Base-by-base conservation (phyloP, 1,139 yeast species). In the Protomyces lactucae-debilis region DNA sequence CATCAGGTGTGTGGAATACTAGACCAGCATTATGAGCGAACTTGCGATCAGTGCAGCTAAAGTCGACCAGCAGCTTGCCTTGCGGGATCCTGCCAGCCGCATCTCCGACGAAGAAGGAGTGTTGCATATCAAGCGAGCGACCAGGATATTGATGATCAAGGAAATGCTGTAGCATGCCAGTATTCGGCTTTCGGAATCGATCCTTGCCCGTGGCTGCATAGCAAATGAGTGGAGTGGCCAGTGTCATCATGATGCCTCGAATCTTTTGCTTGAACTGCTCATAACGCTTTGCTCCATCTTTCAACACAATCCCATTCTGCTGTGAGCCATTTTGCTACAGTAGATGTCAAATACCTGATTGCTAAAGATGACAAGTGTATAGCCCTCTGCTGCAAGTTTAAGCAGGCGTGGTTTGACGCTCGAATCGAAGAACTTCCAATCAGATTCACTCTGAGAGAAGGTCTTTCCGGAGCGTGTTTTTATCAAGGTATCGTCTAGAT, bases 81-180 rank as follows among this genome's bases (percentile, higher is more conserved):
- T 92, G 98, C 0, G 72, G 73, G 1, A 73, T 72, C 63, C 98
- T 78, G 0, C 98, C 99, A 6, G 97, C 98, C 0, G 98, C 98
- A 77, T 93, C 99, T 3, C 99, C 99, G n/a, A 92, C 92, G 72
- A 76, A 93, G 68, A 86, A 82, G 64, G 88, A 83, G 35, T 76
- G 69, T 0, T 75, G 77, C 53, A 74, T 64, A 66, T 82, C 82
- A 32, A 46, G 68, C 2, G 37, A 39, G 1, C 57, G 48, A 1
- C 61, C 60, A 14, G 64, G 53, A 18, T 73, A 64, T n/a, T 76
- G 65, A 43, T 82, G 81, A n/a, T 73, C 70, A 12, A 68, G 68
- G 43, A 86, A 76, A 54, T 77, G 79, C 0, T 77, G 73, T 84
- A 87, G 85, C 91, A 88, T 86, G 0, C 96, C 97, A 0, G 73